Evolutionary conservation across 192 early-diverging fungal species (phyloP).

Genomic region (Mortierella hygrophila): DNA sequence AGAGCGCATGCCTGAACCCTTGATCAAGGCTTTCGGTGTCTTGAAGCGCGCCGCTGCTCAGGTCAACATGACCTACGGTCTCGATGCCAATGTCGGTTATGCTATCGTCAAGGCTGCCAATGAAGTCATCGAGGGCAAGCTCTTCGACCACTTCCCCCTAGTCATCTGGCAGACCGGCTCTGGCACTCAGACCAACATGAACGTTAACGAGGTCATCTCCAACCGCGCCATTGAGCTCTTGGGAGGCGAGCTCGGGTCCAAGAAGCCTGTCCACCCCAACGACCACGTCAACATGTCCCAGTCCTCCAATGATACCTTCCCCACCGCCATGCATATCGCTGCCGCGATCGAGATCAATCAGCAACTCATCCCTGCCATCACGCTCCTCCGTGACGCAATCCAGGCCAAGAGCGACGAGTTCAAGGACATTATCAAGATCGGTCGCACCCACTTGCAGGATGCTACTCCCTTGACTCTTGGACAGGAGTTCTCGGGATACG

Average conservation of each 20-base stretch:
- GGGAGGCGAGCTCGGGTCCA: conserved; percentile 88
- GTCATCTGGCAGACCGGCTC: conserved; percentile 98
- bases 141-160: conserved; percentile 95
- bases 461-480: conserved; percentile 97
- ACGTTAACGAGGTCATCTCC: conserved; percentile 95
- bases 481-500: conserved; percentile 97
- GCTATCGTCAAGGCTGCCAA: conserved; percentile 91
- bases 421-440: conserved; percentile 95
- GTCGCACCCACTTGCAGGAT: conserved; percentile 97
- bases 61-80: conserved; percentile 91
- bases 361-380: conserved; percentile 86
- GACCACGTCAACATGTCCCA: conserved; percentile 99
- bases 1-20: conserved; percentile 95
- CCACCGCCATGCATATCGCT: conserved; percentile 98
- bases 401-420: conserved; percentile 82
- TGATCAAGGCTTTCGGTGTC: conserved; percentile 94
- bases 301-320: conserved; percentile 98
- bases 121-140: conserved; percentile 91
- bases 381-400: conserved; percentile 81
- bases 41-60: conserved; percentile 95
- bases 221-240: conserved; percentile 97
- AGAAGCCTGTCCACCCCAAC: conserved; percentile 96
- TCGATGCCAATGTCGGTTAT: conserved; percentile 82
- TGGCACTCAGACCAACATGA: conserved; percentile 99
- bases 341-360: conserved; percentile 87